Percentiles rank a stretch among this genome's conserved stretches.
These are phyloP conservation scores for Gentiana straminea DNA, from an alignment of 257 asterid genomes.

Conservation along the genomic window DNA sequence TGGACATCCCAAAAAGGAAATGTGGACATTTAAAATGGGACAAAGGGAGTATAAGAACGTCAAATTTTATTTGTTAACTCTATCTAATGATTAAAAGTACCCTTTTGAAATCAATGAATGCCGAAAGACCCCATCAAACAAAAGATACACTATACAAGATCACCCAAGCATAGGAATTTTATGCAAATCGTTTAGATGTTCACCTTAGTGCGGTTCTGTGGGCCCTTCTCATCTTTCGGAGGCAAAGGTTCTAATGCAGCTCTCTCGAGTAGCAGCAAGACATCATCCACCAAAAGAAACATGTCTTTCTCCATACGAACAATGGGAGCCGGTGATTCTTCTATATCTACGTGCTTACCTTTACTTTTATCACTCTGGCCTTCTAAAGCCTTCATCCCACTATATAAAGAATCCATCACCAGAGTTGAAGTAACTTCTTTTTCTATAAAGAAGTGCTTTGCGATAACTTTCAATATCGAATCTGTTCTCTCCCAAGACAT, in stretches of 20 bases:
- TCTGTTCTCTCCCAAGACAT: slow-evolving; percentile 74
- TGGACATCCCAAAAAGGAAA: no score
- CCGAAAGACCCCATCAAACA: no score
- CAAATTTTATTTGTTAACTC: no score
- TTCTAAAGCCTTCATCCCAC: slow-evolving; percentile 90
- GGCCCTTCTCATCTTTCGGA: slow-evolving; percentile 94
- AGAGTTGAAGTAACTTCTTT: slow-evolving; percentile 94
- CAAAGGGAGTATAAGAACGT: no score
- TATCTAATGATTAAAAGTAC: no score
- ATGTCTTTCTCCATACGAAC: slow-evolving; percentile 56
- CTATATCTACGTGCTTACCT: slow-evolving; percentile 44
- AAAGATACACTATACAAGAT: no score
- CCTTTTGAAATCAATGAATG: no score
- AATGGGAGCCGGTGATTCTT: slow-evolving; percentile 51
- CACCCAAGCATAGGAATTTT: no score
- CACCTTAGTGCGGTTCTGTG: slow-evolving; percentile 91
- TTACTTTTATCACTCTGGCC: slow-evolving; percentile 62
- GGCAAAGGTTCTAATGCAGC: slow-evolving; percentile 88
- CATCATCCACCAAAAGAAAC: slow-evolving; percentile 81
- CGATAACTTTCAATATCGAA: slow-evolving; percentile 69
- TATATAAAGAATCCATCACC: slow-evolving; percentile 90
- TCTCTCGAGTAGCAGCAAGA: slow-evolving; percentile 72
- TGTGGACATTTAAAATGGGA: no score
- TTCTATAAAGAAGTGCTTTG: slow-evolving; percentile 80
- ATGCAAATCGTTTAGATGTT: slow-evolving; percentile 1